A percentile compares a stretch with the other conserved stretches of the same genome.
phyloP scores from a whole-genome alignment of 192 early-diverging fungal genomes.

The Chytriomyces confervae region DNA sequence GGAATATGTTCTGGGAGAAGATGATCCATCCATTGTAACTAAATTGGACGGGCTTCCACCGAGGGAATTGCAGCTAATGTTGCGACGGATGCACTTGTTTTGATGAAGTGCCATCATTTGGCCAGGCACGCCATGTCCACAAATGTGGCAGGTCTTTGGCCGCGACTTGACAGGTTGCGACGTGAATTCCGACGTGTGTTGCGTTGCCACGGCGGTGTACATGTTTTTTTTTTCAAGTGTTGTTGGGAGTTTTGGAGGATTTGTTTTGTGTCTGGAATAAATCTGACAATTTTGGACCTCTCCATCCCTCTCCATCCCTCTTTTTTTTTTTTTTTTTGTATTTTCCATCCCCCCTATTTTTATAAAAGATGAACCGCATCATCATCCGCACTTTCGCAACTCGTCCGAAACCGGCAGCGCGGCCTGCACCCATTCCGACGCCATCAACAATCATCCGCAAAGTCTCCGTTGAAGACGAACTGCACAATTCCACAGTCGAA shows the following conservation, averaged over 20 bases:
- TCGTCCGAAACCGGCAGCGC: not conserved
- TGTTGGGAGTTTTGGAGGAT: not conserved
- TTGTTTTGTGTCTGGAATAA: not conserved
- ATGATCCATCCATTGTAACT: not conserved
- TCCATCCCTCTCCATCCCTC: not conserved
- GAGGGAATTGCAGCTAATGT: not conserved
- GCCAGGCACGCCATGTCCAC: constrained; percentile 15
- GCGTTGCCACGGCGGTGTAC: not conserved
- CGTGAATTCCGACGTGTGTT: constrained; percentile 9
- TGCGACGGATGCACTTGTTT: constrained; percentile 18
- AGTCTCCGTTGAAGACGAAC: constrained; percentile 31
- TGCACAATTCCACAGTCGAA: constrained; percentile 43
- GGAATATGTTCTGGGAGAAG: not conserved
- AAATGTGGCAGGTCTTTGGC: constrained; percentile 20
- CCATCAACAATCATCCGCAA: constrained; percentile 5
- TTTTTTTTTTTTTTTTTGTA: too few species aligned
- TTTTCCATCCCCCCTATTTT: too few species aligned
- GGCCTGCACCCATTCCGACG: not conserved
- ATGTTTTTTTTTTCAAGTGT: not conserved
- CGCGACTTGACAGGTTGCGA: constrained; percentile 14
- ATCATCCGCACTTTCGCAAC: not conserved
- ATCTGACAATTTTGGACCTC: not conserved
- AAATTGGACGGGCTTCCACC: not conserved
- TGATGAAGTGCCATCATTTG: constrained; percentile 26
- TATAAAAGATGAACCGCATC: too few species aligned